Evolutionary conservation across 2,329 filamentous ascomycete genomes (phyloP).

Genomic region (Lecanosticta acicola): DNA sequence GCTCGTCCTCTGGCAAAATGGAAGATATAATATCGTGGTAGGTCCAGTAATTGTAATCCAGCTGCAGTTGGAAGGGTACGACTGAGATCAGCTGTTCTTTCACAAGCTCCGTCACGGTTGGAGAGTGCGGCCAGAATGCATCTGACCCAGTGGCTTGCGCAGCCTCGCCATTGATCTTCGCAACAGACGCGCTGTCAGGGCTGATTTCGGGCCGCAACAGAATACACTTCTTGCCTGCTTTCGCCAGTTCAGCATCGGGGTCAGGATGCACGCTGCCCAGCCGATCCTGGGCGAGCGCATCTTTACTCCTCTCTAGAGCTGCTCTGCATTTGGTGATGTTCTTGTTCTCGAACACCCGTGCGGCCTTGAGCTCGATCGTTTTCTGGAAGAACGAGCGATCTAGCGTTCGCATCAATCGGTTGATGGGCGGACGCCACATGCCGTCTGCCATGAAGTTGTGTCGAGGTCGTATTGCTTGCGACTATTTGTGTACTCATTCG

Average conservation of each 20-base stretch:
- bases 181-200: conserved; percentile 20
- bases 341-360: conserved; percentile 67
- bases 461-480: background rate
- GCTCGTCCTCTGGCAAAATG: conserved; percentile 71
- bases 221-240: conserved; percentile 41
- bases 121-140: conserved; percentile 64
- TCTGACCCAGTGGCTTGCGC: conserved; percentile 5
- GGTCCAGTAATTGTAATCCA: conserved; percentile 82
- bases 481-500: background rate
- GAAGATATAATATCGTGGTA: conserved; percentile 79
- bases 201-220: conserved; percentile 41
- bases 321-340: conserved; percentile 68
- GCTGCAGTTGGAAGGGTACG: conserved; percentile 66
- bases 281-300: conserved; percentile 60
- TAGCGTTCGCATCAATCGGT: conserved; percentile 71
- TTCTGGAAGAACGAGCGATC: conserved; percentile 80
- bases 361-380: conserved; percentile 69
- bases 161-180: background rate
- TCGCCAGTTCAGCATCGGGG: conserved; percentile 52
- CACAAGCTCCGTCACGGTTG: conserved; percentile 62
- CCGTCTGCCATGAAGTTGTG: conserved; percentile 26
- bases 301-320: conserved; percentile 58
- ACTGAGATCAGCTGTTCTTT: conserved; percentile 63
- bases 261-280: conserved; percentile 59
- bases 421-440: conserved; percentile 73